Conservation (phyloP, 345 rosid genomes). For the Cardamine occulta region DNA sequence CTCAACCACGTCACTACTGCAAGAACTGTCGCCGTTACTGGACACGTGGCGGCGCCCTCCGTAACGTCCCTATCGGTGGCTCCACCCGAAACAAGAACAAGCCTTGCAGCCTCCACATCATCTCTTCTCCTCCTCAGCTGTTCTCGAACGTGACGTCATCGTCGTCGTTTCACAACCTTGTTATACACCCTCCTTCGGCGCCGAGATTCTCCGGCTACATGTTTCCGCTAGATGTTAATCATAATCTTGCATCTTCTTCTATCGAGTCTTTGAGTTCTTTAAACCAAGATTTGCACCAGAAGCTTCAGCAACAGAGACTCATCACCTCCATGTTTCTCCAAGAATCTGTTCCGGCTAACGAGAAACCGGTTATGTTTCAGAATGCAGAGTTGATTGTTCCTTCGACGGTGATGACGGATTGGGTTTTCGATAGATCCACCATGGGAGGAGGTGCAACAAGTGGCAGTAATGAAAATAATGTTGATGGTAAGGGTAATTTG, state of each 20-base stretch:
- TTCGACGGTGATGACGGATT: constrained; percentile 19
- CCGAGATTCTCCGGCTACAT: constrained; percentile 47
- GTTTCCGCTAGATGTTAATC: constrained; percentile 53
- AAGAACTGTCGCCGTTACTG: constrained; percentile 85
- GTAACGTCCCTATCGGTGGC: constrained; percentile 89
- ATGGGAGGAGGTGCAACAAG: constrained; percentile 20
- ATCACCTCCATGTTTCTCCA: constrained; percentile 60
- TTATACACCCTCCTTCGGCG: constrained; percentile 47
- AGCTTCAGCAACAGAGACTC: constrained; percentile 88
- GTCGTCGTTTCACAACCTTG: constrained; percentile 53
- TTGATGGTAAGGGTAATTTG: constrained; percentile 25
- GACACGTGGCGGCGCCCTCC: constrained; percentile 83
- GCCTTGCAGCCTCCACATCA: constrained; percentile 48
- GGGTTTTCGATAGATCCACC: constrained; percentile 33
- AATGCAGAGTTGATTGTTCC: constrained; percentile 52
- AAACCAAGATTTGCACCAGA: constrained; percentile 93
- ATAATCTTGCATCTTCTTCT: constrained; percentile 58
- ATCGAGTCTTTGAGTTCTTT: constrained; percentile 86
- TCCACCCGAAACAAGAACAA: constrained; percentile 80
- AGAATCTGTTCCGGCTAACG: constrained; percentile 42
- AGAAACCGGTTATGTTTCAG: constrained; percentile 66
- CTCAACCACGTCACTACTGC: constrained; percentile 88
- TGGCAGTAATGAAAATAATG: constrained; percentile 31
- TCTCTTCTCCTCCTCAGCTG: constrained; percentile 48
- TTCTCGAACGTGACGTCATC: constrained; percentile 40